Base-by-base conservation (phyloP, 257 asterid species). In the Capsicum pubescens region DNA sequence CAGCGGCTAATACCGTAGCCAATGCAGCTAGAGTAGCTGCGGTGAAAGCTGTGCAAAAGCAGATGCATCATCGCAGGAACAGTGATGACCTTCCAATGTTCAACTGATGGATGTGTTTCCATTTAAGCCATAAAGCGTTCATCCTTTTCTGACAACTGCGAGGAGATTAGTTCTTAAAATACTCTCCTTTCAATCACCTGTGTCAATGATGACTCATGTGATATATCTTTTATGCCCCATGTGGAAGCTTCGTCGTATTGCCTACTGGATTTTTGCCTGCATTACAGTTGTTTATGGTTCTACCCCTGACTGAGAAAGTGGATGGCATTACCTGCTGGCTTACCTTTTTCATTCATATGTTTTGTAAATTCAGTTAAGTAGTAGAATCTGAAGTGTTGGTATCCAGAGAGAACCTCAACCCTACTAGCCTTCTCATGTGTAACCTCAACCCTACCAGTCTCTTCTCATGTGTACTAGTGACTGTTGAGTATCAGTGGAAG, bases 1-100 rank as follows among this genome's bases (percentile, higher is more conserved):
- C 87, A 36, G 84, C 87, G 13, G 91, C 92, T 21, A 86, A 88
- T 83, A 83, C 77, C 61, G 89, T 91, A 71, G 91, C 91, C 14
- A 88, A 86, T 60, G 92, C 91, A 35, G 90, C 92, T 61, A 80
- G 91, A 82, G 89, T 88, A 46, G 90, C 92, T 4, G 90, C 92
- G 13, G 88, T 87, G 19, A 90, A 90, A 54, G 90, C 89, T 36
- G 90, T 88, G 60, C 90, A 87, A 50, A 88, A 87, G 83, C 90
- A 85, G 67, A 88, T 90, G 90, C 88, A 90, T 74, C 84, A 57
- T 21, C 71, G 87, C n/a, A 79, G 85, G 66, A 83, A 76, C 83
- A 86, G 87, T 35, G 88, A 83, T 48, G 88, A 87, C 80, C 82
- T 87, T 42, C 83, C 88, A 21, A 77, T 77, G 81, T 77, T 54